phyloP scores from a whole-genome alignment of 2,329 filamentous ascomycete species.

The Trichoderma koningii region DNA sequence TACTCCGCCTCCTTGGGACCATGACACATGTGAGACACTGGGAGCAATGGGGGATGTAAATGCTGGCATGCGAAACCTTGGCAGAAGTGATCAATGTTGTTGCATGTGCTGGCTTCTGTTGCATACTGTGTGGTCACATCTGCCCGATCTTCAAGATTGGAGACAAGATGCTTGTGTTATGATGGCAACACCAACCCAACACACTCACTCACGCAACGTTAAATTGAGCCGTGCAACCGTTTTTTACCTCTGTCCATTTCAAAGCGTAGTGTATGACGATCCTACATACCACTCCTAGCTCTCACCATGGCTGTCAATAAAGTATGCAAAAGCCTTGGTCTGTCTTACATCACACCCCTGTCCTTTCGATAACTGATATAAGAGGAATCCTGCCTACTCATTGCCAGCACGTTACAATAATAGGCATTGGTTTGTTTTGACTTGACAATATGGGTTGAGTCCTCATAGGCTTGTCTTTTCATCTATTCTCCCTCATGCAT shows the following conservation, averaged over 20 bases:
- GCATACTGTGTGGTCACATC: background rate
- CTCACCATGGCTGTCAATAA: background rate
- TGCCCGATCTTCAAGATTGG: no score
- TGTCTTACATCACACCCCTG: background rate
- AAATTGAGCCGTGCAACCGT: background rate
- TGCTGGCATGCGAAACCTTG: background rate
- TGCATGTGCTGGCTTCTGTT: no score
- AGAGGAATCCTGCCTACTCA: background rate
- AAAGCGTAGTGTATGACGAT: background rate
- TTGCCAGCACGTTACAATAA: no score
- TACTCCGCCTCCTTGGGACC: background rate
- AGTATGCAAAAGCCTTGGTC: background rate
- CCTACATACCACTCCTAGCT: conserved; percentile 1
- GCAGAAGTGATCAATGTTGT: no score
- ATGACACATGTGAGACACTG: background rate
- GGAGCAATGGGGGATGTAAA: no score
- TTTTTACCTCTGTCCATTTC: background rate
- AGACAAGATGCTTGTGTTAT: no score
- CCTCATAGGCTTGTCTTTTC: no score
- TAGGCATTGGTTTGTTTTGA: no score
- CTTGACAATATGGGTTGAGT: background rate
- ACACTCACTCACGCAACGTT: no score
- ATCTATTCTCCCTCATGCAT: background rate
- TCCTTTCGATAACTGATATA: background rate
- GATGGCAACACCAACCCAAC: no score